Evolutionary conservation across 768 basidiomycete genomes (phyloP).

Genomic region (Serendipita sp.): DNA sequence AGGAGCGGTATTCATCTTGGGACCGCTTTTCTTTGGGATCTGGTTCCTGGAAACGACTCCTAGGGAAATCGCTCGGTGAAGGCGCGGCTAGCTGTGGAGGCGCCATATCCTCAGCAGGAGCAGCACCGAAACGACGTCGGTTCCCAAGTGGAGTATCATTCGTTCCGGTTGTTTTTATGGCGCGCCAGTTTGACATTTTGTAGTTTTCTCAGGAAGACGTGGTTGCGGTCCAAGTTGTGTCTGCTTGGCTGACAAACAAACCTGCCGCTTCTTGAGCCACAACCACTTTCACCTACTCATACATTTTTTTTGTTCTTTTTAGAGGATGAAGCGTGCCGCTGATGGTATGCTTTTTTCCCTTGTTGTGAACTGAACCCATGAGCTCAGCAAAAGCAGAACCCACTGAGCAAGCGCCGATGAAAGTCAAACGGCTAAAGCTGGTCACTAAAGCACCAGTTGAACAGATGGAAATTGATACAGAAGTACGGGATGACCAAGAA

Average conservation of each 20-base stretch:
- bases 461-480: conserved; percentile 71
- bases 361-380: neutral
- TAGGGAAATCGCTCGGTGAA: conserved; percentile 72
- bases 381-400: neutral
- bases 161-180: conserved; percentile 78
- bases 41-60: conserved; percentile 29
- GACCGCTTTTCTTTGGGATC: conserved; percentile 30
- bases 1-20: conserved; percentile 16
- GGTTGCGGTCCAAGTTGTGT: neutral
- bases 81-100: conserved; percentile 79
- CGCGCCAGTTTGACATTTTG: conserved; percentile 63
- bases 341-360: conserved; percentile 20
- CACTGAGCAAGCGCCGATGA: conserved; percentile 7
- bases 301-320: neutral
- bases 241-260: neutral
- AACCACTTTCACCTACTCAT: neutral
- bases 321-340: conserved; percentile 22
- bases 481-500: conserved; percentile 18
- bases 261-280: neutral
- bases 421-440: conserved; percentile 7
- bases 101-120: conserved; percentile 61
- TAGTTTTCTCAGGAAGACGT: conserved; percentile 16
- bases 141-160: conserved; percentile 82
- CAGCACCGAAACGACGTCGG: conserved; percentile 82
- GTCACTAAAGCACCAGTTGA: conserved; percentile 17